Base-by-base conservation (phyloP, 768 basidiomycete genomes). In the Baorangia bicolor region DNA sequence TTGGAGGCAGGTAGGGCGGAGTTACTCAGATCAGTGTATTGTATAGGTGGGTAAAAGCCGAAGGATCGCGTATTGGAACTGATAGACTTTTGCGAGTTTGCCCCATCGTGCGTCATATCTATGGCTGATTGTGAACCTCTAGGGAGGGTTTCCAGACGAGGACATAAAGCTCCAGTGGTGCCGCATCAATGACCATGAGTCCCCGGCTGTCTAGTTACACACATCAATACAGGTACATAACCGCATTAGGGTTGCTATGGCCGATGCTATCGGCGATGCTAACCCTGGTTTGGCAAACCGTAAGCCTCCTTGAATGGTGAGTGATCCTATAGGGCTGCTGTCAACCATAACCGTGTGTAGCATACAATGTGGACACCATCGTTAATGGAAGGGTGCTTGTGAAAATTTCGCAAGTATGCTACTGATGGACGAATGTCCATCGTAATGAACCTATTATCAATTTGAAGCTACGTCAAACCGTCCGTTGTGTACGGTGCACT, bases 231-330 rank as follows among this genome's bases (percentile, higher is more conserved):
- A 23, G 38, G 35, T 27, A 54, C 55, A 35, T 42, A 58, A 51
- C 49, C 45, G 33, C 56, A 40, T 63, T 53, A 52, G 51, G 56
- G n/a, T 46, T 40, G 47, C 55, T 57, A 54, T 47, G 63, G 42
- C 62, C 65, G 65, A 57, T 51, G 16, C 23, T 45, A 31, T 61
- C 65, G 64, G 64, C 20, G 52, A 35, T 23, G 35, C 40, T 33
- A 23, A 49, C 9, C 49, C 40, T 37, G 40, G 34, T 59, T 57
- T 59, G 46, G 58, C 31, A 49, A 30, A 51, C 10, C 18, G 11
- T 42, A 42, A 23, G 25, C 51, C 27, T n/a, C 28, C 8, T 43
- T 3, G 41, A 41, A 44, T 18, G 43, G 53, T 27, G 20, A 31
- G 14, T 20, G 33, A 30, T 44, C 30, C 42, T 34, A 35, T n/a